Evolutionary conservation across 2,329 filamentous ascomycete genomes (phyloP), one percentile per base, ranked within the genome.

Genomic region (Elsinoe ampelina): DNA sequence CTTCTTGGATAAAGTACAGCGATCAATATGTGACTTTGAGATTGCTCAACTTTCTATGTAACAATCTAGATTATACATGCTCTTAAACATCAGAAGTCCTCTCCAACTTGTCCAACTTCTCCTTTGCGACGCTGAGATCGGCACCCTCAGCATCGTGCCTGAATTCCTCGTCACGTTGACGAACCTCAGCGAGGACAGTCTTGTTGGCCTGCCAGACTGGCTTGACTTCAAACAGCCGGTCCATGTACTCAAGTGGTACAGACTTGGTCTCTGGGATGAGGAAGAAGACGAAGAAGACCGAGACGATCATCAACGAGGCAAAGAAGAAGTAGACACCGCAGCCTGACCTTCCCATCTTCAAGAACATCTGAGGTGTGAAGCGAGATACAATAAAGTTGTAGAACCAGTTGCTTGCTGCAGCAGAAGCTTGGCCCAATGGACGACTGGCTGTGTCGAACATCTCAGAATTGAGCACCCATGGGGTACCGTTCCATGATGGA

Each of bases 401-500:
- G 64, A 85, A 77, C 85, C 85, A 89, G 69, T 89, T 87, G 70
- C 80, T 85, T 2, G 81, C 81, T 0, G 85, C 81, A 0, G 86
- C 86, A 36, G 78, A 85, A 8, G 86, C 85, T 66, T 89, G 86
- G 1, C 85, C 86, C 0, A 90, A 76, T 0, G 82, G 81, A 54
- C 84, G 77, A 26, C 81, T 80, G 70, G 84, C 85, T 61, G 82
- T 80, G 63, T 85, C 80, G 68, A 89, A 89, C 75, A 90, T 89
- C 69, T 90, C 85, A 0, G 67, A 70, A 73, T 87, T 87, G 65
- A 87, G 72, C 19, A 90, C 84, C 86, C 86, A 90, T 0, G 85
- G 86, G 0, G 83, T 86, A 34, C 67, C 67, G 51, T 69, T 69
- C 68, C 68, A 70, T 7, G 65, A 71, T 2, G 73, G 84, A 0